These are phyloP conservation scores for Claviceps spartinae DNA, from an alignment of 2,329 filamentous ascomycete genomes.

Conservation along the genomic window DNA sequence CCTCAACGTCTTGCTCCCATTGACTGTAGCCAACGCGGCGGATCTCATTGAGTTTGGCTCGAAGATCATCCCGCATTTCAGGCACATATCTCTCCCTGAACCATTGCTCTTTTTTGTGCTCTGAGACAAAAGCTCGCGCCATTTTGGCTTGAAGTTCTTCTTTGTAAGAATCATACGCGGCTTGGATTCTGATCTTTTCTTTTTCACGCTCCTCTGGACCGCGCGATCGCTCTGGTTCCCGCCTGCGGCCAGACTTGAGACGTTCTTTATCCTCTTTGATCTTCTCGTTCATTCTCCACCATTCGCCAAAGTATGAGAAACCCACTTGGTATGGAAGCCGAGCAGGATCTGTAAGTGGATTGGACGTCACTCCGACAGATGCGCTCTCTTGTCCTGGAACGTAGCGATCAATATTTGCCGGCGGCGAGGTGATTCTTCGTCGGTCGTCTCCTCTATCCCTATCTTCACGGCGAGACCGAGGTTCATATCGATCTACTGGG, in stretches of 20 bases:
- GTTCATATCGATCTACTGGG: constrained; percentile 65
- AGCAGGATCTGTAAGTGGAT: constrained; percentile 59
- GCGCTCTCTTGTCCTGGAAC: constrained; percentile 56
- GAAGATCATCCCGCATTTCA: constrained; percentile 64
- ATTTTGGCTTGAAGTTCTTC: constrained; percentile 61
- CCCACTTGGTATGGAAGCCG: constrained; percentile 67
- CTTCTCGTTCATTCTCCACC: constrained; percentile 72
- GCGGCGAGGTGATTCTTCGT: constrained; percentile 46
- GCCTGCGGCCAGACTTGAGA: constrained; percentile 52
- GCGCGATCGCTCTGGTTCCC: constrained; percentile 48
- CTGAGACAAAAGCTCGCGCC: constrained; percentile 77
- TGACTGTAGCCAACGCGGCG: constrained; percentile 67
- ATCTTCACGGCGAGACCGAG: constrained; percentile 55
- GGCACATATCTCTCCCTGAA: constrained; percentile 90
- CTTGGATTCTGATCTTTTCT: constrained; percentile 66
- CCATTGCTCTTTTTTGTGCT: constrained; percentile 95
- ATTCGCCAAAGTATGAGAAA: constrained; percentile 76
- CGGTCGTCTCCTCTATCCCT: constrained; percentile 46
- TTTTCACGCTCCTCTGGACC: constrained; percentile 63
- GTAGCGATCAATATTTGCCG: constrained; percentile 71
- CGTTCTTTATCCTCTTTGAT: constrained; percentile 73
- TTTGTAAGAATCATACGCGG: constrained; percentile 52
- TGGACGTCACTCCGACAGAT: constrained; percentile 33
- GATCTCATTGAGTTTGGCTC: constrained; percentile 63
- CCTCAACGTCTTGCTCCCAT: constrained; percentile 79